These are phyloP conservation scores for Lantana camara DNA, from an alignment of 257 asterid genomes.

Conservation along the genomic window DNA sequence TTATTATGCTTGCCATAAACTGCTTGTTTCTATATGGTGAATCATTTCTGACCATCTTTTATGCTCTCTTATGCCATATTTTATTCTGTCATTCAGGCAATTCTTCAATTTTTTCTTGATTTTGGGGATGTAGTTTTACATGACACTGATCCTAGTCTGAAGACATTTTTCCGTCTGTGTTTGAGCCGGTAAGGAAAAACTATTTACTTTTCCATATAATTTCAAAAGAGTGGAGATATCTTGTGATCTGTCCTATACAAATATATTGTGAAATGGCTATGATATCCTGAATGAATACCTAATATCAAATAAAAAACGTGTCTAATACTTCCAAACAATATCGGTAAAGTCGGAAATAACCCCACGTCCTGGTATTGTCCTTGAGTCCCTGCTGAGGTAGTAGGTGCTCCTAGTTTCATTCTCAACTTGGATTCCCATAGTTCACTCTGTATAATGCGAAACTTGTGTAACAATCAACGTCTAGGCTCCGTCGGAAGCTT, in stretches of 20 bases:
- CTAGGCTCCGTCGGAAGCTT: neutral
- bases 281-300: conserved; percentile 8
- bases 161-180: conserved; percentile 76
- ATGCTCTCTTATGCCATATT: conserved; percentile 16
- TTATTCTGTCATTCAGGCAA: conserved; percentile 52
- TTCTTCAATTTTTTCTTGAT: conserved; percentile 85
- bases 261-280: conserved; percentile 6
- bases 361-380: neutral
- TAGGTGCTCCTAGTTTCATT: conserved; percentile 5
- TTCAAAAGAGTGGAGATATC: conserved; percentile 9
- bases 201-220: conserved; percentile 17
- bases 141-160: conserved; percentile 90
- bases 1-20: too few relatives aligned
- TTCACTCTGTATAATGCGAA: conserved; percentile 9
- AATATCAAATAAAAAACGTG: neutral
- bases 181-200: conserved; percentile 75
- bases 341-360: too few relatives aligned
- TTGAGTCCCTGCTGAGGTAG: conserved; percentile 1
- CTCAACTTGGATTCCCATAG: conserved; percentile 8
- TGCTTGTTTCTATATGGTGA: neutral
- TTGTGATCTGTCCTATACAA: conserved; percentile 1
- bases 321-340: too few relatives aligned
- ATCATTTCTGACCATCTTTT: conserved; percentile 8
- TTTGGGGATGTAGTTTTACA: conserved; percentile 81
- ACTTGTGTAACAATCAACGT: neutral